Conservation (phyloP, 106 monocot species). For the Vanilla planifolia region DNA sequence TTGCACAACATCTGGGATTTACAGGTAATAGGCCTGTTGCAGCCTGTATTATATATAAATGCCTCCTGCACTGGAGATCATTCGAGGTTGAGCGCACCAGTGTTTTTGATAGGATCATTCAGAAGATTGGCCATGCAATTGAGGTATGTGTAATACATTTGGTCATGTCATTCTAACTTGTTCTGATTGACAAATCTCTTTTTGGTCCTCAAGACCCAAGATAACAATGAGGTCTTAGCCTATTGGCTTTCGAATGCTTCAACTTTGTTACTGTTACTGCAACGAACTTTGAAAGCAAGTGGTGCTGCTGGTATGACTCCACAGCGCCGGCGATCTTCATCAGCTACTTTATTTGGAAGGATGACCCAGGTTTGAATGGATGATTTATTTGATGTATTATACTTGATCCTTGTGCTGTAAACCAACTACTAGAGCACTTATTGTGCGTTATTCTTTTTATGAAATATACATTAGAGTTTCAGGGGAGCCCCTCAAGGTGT, state of each 20-base stretch:
- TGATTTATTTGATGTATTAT: background rate
- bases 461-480: conserved; percentile 69
- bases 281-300: conserved; percentile 94
- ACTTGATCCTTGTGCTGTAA: background rate
- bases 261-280: conserved; percentile 77
- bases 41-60: conserved; percentile 96
- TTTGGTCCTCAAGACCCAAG: conserved; percentile 63
- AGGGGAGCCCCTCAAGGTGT: conserved; percentile 86
- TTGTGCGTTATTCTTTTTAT: conserved; percentile 8
- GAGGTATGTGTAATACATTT: conserved; percentile 43
- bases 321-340: conserved; percentile 75
- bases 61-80: conserved; percentile 98
- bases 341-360: conserved; percentile 83
- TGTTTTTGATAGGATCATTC: conserved; percentile 96
- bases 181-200: no score
- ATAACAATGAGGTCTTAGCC: conserved; percentile 91
- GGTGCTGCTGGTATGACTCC: conserved; percentile 91
- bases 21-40: conserved; percentile 77
- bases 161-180: conserved; percentile 9
- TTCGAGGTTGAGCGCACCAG: conserved; percentile 98
- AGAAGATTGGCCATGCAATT: conserved; percentile 98
- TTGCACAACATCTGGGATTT: conserved; percentile 84
- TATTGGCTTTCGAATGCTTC: conserved; percentile 99
- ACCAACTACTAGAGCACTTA: background rate
- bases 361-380: conserved; percentile 72